phyloP scores from a whole-genome alignment of 257 asterid species.

The Solanum neorickii region DNA sequence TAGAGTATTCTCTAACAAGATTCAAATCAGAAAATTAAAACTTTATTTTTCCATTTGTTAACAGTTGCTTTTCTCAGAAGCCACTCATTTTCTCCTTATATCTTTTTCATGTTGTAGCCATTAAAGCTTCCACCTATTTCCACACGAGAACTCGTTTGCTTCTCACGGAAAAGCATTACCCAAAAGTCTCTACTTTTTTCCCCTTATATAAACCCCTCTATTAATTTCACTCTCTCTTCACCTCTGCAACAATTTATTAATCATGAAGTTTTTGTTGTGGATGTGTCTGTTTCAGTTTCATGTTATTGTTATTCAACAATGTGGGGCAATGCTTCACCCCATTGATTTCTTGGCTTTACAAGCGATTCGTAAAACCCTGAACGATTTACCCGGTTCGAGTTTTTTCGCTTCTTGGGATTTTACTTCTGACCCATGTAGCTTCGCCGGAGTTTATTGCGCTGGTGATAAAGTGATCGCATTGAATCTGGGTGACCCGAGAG shows the following conservation, averaged over 20 bases:
- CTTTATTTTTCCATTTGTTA: background rate
- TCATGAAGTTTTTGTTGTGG: background rate
- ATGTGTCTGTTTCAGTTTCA: slow-evolving; percentile 10
- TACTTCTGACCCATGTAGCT: slow-evolving; percentile 79
- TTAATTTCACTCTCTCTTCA: background rate
- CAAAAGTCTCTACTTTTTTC: background rate
- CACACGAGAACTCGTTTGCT: slow-evolving; percentile 13
- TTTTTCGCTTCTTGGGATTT: slow-evolving; percentile 83
- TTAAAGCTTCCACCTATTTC: slow-evolving; percentile 30
- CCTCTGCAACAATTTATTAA: slow-evolving; percentile 1
- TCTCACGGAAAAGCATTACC: slow-evolving; percentile 37
- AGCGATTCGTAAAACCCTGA: slow-evolving; percentile 47
- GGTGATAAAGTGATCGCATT: slow-evolving; percentile 62
- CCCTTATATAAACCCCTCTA: slow-evolving; percentile 17
- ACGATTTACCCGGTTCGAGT: slow-evolving; percentile 73
- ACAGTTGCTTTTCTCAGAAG: slow-evolving; percentile 55
- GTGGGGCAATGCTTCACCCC: slow-evolving; percentile 59
- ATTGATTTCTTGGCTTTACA: slow-evolving; percentile 83
- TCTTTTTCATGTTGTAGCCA: slow-evolving; percentile 35
- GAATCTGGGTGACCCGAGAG: slow-evolving; percentile 86
- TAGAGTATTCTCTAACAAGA: slow-evolving; percentile 2
- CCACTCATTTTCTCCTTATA: slow-evolving; percentile 14
- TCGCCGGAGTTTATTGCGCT: slow-evolving; percentile 68
- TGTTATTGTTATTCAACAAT: slow-evolving; percentile 1
- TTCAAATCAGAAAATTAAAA: background rate